These are phyloP conservation scores for Mycena chlorophos DNA, from an alignment of 768 basidiomycete genomes.

Conservation along the genomic window DNA sequence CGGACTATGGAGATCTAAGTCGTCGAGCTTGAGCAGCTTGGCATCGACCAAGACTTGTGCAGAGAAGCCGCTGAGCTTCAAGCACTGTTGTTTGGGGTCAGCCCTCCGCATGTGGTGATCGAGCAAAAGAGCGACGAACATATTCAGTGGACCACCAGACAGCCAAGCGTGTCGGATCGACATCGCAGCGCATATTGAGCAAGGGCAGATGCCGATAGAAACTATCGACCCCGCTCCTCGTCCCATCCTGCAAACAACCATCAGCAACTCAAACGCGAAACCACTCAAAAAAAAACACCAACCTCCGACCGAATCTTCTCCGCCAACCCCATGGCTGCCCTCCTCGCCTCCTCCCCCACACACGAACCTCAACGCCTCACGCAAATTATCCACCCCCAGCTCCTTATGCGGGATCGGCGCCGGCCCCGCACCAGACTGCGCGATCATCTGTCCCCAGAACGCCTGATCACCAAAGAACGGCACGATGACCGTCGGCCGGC, in stretches of 20 bases:
- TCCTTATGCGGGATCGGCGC: slow-evolving; percentile 57
- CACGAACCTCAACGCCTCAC: slow-evolving; percentile 53
- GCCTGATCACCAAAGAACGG: slow-evolving; percentile 70
- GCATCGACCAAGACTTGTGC: slow-evolving; percentile 52
- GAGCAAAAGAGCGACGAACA: slow-evolving; percentile 29
- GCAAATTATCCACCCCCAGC: slow-evolving; percentile 48
- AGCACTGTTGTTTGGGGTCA: slow-evolving; percentile 41
- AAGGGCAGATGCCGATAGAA: slow-evolving; percentile 63
- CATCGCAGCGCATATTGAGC: slow-evolving; percentile 63
- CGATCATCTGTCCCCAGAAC: slow-evolving; percentile 63
- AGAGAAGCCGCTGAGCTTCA: slow-evolving; percentile 55
- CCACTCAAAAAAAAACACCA: slow-evolving; percentile 7
- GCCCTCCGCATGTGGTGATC: neutral
- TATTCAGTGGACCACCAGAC: slow-evolving; percentile 60
- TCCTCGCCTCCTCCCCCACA: slow-evolving; percentile 46
- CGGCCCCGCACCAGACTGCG: slow-evolving; percentile 61
- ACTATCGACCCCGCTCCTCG: slow-evolving; percentile 47
- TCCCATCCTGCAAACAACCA: slow-evolving; percentile 42
- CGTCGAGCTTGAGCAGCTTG: slow-evolving; percentile 41
- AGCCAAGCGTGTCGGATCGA: slow-evolving; percentile 51
- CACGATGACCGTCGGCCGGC: slow-evolving; percentile 59
- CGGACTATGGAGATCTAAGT: slow-evolving; percentile 52
- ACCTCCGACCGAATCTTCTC: slow-evolving; percentile 54
- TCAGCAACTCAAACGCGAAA: neutral
- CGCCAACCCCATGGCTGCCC: slow-evolving; percentile 50